Base-by-base conservation (phyloP, 371 early-diverging fungal genomes). In the Capniomyces stellatus region DNA sequence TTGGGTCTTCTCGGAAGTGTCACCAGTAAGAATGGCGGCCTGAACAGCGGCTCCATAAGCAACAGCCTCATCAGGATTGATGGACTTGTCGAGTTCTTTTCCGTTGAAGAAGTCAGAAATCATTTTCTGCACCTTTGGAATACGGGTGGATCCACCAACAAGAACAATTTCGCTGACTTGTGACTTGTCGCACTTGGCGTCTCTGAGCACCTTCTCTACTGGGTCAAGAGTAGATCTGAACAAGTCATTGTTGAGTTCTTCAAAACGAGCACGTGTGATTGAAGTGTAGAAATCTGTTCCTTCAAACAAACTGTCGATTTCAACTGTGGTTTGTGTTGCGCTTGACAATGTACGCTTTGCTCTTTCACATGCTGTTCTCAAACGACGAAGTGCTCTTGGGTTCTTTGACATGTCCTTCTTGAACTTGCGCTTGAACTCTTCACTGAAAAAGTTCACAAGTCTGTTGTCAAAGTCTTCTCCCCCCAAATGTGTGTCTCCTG, bases 111-210 rank as follows among this genome's bases (percentile, higher is more conserved):
- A 90, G 71, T 97, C 97, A 24, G 84, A 81, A 59, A 99, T 82
- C 60, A 98, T 80, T 75, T 92, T 83, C 73, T 92, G 94, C 69
- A 99, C 88, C 85, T 92, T 96, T 78, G 99, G 99, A 73, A 99
- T 98, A 83, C 99, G 96, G 58, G 98, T 97, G 64, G 96, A 95
- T 64, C 99, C 98, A 73, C 99, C 99, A 60, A 98, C 98, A 40
- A 99, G 76, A 61, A 99, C 92, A 64, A 98, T 92, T 65, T 96
- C 93, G 64, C 93, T 73, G 61, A 99, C 87, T 53, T 75, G 62
- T 63, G 74, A 63, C 82, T 97, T 97, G 72, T 87, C 89, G 61
- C 89, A 77, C 85, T 90, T 90, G 71, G 92, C 69, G 71, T 92
- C 93, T 55, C 83, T 78, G 65, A 98, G 75, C 42, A 89, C 90